A percentile compares a stretch with the other conserved stretches of the same genome.
phyloP scores from a whole-genome alignment of 345 rosid genomes.

The Eucalyptus curtisii region DNA sequence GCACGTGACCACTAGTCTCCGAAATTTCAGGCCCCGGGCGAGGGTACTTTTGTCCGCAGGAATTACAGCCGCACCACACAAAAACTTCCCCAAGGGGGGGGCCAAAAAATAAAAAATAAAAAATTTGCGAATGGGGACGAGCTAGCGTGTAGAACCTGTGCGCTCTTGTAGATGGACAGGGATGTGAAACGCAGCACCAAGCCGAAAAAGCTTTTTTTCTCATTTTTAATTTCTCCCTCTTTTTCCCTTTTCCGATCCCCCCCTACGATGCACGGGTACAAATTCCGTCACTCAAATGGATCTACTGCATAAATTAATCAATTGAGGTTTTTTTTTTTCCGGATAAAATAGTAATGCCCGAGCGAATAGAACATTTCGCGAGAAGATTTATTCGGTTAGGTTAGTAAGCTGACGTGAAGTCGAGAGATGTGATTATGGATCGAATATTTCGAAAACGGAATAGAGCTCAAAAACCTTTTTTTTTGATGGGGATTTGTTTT shows the following conservation, averaged over 20 bases:
- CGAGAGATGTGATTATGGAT: neutral
- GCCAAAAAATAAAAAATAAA: neutral
- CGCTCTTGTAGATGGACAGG: neutral
- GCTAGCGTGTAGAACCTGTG: neutral
- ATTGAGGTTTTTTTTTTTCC: neutral
- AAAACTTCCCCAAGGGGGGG: neutral
- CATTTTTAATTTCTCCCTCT: neutral
- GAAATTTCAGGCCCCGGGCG: neutral
- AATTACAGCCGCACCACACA: neutral
- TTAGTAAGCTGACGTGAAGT: neutral
- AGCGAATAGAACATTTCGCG: neutral
- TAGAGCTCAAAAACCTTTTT: neutral
- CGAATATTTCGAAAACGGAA: neutral
- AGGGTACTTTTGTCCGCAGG: neutral
- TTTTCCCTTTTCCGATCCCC: neutral
- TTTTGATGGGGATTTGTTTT: neutral
- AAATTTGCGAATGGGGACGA: neutral
- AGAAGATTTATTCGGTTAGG: neutral
- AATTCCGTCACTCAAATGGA: neutral
- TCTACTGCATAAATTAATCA: neutral
- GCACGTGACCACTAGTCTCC: neutral
- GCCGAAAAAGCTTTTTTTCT: neutral
- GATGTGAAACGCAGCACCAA: neutral
- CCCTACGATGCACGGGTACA: neutral
- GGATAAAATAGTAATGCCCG: neutral